phyloP scores from a whole-genome alignment of 345 rosid genomes.

The Pistacia vera region DNA sequence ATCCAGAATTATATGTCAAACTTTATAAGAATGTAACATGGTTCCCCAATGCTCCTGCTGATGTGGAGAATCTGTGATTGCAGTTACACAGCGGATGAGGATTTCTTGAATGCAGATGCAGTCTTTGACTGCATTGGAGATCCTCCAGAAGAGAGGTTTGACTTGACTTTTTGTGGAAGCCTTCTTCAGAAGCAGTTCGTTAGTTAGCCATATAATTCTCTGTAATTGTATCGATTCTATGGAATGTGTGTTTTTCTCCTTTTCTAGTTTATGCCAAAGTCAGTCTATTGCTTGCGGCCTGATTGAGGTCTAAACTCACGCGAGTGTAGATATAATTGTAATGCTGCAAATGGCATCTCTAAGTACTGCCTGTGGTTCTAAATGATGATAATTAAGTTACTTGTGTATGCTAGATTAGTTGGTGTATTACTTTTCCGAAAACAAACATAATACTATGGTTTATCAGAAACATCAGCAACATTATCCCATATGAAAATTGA shows the following conservation, averaged over 20 bases:
- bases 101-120: constrained; percentile 84
- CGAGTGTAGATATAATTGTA: not conserved
- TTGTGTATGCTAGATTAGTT: not conserved
- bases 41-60: not conserved
- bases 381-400: not conserved
- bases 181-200: constrained; percentile 86
- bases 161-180: constrained; percentile 72
- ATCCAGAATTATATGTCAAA: not conserved
- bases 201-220: constrained; percentile 28
- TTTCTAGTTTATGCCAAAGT: not conserved
- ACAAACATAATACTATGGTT: too few relatives aligned
- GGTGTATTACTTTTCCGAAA: too few relatives aligned
- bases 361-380: not conserved
- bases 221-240: not conserved
- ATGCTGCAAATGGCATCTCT: constrained; percentile 7
- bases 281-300: not conserved
- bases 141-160: constrained; percentile 88
- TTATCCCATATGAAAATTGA: too few relatives aligned
- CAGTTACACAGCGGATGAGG: constrained; percentile 92
- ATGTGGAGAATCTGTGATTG: constrained; percentile 13
- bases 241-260: not conserved
- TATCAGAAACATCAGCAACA: not conserved
- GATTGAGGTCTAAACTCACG: not conserved
- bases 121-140: constrained; percentile 94
- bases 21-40: not conserved